Percentiles rank a stretch among this genome's conserved stretches.
Evolutionary conservation across 2,329 filamentous ascomycete species (phyloP).

Genomic region (Fusarium oligoseptatum): DNA sequence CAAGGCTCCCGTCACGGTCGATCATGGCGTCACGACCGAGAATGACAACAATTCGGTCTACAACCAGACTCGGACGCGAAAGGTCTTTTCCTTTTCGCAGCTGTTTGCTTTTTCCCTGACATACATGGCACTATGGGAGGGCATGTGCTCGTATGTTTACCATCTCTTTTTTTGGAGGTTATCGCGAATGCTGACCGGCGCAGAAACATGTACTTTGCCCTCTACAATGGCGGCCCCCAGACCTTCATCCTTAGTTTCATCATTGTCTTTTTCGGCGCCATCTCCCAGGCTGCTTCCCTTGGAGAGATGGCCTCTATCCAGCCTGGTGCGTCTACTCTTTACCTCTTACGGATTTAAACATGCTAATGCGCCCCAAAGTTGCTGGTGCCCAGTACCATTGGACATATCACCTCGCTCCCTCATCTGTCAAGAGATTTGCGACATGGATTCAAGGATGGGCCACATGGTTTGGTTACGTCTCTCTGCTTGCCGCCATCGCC

Average conservation of each 20-base stretch:
- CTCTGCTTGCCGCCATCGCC: slow-evolving; percentile 41
- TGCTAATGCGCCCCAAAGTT: not conserved
- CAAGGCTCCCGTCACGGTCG: slow-evolving; percentile 32
- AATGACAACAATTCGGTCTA: slow-evolving; percentile 27
- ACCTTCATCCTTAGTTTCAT: slow-evolving; percentile 45
- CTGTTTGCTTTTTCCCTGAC: slow-evolving; percentile 44
- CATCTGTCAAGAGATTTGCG: slow-evolving; percentile 35
- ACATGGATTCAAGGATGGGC: slow-evolving; percentile 45
- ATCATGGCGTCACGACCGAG: slow-evolving; percentile 22
- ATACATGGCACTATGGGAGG: slow-evolving; percentile 44
- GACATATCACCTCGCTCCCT: slow-evolving; percentile 43
- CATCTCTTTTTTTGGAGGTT: not conserved
- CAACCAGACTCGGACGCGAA: slow-evolving; percentile 40
- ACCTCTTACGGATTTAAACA: not conserved
- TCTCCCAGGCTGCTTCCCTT: slow-evolving; percentile 39
- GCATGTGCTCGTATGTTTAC: slow-evolving; percentile 41
- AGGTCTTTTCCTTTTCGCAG: slow-evolving; percentile 43
- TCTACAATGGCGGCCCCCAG: slow-evolving; percentile 42
- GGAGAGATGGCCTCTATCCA: slow-evolving; percentile 46
- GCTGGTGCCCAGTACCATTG: slow-evolving; percentile 43
- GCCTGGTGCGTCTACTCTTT: slow-evolving; percentile 14
- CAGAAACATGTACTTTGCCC: slow-evolving; percentile 46
- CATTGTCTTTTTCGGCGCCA: slow-evolving; percentile 44
- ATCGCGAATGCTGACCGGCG: not conserved
- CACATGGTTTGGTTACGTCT: slow-evolving; percentile 45